Conservation (phyloP, 192 early-diverging fungal genomes). For the Coemansia sp. region DNA sequence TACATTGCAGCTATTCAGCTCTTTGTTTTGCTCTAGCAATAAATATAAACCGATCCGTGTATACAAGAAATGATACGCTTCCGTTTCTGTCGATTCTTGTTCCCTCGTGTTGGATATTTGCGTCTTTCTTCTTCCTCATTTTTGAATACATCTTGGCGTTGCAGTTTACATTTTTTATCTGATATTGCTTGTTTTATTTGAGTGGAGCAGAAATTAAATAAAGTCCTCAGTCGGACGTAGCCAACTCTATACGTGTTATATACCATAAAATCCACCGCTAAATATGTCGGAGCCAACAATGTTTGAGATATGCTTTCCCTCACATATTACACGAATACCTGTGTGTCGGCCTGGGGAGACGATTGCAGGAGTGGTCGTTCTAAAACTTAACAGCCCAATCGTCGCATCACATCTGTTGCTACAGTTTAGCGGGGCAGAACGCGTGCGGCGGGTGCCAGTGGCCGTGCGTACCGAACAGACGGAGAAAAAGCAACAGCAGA, state of each 20-base stretch:
- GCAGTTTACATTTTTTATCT: constrained; percentile 4
- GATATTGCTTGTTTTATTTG: neutral
- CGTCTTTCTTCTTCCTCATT: neutral
- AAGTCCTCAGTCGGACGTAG: neutral
- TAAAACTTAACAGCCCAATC: constrained; percentile 48
- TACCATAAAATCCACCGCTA: constrained; percentile 5
- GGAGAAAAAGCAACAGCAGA: constrained; percentile 36
- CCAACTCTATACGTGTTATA: too few relatives aligned
- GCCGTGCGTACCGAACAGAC: constrained; percentile 25
- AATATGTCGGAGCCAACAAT: constrained; percentile 44
- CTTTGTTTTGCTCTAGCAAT: neutral
- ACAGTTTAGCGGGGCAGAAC: constrained; percentile 50
- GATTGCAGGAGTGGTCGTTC: constrained; percentile 49
- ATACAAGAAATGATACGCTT: neutral
- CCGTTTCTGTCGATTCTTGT: neutral
- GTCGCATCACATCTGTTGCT: constrained; percentile 44
- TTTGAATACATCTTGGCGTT: neutral
- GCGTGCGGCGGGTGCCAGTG: constrained; percentile 47
- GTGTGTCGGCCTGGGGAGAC: constrained; percentile 51
- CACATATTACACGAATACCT: constrained; percentile 49
- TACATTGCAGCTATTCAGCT: neutral
- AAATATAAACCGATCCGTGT: neutral
- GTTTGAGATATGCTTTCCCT: constrained; percentile 55
- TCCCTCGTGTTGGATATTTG: neutral
- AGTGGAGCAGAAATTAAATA: neutral